These are phyloP conservation scores for Neurospora sp. DNA, from an alignment of 495 filamentous ascomycete genomes.

Conservation along the genomic window DNA sequence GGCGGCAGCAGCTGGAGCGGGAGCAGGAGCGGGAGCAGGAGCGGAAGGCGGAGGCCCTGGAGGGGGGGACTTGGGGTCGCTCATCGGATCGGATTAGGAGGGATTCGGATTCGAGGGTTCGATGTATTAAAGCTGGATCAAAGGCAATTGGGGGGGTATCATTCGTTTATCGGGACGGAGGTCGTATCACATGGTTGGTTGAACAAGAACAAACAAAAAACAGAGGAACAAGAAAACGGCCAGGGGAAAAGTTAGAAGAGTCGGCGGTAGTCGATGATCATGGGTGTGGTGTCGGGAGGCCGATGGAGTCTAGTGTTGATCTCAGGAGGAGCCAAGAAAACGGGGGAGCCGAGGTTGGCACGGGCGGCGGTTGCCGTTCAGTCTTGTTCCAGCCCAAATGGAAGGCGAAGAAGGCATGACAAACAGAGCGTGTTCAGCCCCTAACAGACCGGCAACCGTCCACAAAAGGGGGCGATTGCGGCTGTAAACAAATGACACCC, in stretches of 20 bases:
- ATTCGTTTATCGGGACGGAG: neutral
- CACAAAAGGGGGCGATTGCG: neutral
- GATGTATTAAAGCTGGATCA: neutral
- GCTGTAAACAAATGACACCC: neutral
- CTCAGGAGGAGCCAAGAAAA: neutral
- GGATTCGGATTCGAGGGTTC: neutral
- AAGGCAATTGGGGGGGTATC: neutral
- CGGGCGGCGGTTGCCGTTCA: neutral
- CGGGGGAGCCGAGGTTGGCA: slow-evolving; percentile 6
- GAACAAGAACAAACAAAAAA: neutral
- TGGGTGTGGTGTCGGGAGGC: neutral
- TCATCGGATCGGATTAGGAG: slow-evolving; percentile 3
- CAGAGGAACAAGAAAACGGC: neutral
- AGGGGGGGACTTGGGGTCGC: neutral
- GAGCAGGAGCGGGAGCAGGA: neutral
- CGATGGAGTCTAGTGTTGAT: neutral
- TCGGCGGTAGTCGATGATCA: neutral
- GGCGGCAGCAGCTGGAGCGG: neutral
- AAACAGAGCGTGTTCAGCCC: neutral
- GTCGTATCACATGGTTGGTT: neutral
- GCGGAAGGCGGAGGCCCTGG: neutral
- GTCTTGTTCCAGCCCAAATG: neutral
- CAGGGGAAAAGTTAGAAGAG: neutral
- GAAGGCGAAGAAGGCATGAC: neutral
- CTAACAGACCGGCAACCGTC: neutral